These are phyloP conservation scores for Trichosporon faecale DNA, from an alignment of 1,284 basidiomycete species.

Conservation along the genomic window DNA sequence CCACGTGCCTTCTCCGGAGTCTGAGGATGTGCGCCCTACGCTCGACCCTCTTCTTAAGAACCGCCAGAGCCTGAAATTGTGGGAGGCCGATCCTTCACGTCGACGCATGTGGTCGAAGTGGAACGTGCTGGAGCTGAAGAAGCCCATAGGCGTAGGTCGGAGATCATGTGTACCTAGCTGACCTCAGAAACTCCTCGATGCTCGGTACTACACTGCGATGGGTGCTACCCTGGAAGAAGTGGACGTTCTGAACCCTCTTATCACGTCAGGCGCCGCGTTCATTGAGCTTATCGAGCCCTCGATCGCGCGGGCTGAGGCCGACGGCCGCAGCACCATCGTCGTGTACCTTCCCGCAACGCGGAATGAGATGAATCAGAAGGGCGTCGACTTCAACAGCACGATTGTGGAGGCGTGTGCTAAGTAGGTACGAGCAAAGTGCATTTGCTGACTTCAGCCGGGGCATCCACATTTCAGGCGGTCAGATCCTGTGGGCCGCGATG, in stretches of 20 bases:
- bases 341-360: constrained; percentile 31
- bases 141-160: constrained; percentile 14
- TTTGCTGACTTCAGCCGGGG: constrained; percentile 25
- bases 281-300: constrained; percentile 24
- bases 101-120: constrained; percentile 34
- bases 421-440: constrained; percentile 20
- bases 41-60: constrained; percentile 23
- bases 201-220: constrained; percentile 37
- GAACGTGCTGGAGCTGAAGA: constrained; percentile 34
- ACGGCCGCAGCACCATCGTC: constrained; percentile 24
- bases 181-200: constrained; percentile 27
- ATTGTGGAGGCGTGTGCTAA: constrained; percentile 25
- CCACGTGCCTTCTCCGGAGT: constrained; percentile 29
- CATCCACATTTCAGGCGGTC: constrained; percentile 26
- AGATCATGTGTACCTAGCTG: background rate
- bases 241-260: constrained; percentile 28
- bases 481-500: constrained; percentile 37
- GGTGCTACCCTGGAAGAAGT: constrained; percentile 39
- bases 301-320: constrained; percentile 20
- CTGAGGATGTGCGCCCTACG: constrained; percentile 27
- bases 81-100: constrained; percentile 33
- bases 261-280: constrained; percentile 27
- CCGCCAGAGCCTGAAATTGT: constrained; percentile 13
- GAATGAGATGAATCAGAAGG: constrained; percentile 23
- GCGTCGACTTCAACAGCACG: constrained; percentile 24